Evolutionary conservation across 495 filamentous ascomycete species (phyloP), one percentile per base, ranked within the genome.

Genomic region (Lophiotrema nucula): DNA sequence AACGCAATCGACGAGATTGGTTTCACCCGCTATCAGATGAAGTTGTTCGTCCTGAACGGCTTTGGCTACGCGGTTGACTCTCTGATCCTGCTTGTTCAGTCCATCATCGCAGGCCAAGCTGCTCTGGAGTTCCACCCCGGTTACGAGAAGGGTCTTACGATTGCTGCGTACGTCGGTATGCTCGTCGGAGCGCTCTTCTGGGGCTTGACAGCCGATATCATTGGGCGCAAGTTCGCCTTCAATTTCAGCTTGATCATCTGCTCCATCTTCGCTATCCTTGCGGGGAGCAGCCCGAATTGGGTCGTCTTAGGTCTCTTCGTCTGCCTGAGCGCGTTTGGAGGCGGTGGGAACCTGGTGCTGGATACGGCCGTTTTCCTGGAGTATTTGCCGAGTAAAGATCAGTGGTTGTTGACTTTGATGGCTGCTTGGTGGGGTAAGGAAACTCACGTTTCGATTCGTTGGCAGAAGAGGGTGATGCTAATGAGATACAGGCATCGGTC

Each of bases 1-100:
- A 80, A 88, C 67, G 84, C 85, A 2, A 88, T 89, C 56, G 84
- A 89, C 66, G 82, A 88, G 60, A 88, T 89, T 62, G 85, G 86
- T 8, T 86, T 84, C 70, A 88, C 85, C 0, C 62, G 68, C 24
- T 85, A 86, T 62, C 86, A 89, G 43, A 81, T 77, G 75, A 86
- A 87, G 70, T 74, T 89, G 3, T 89, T 89, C 64, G 68, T 75
- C 46, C 68, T 82, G 21, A 81, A 87, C 56, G 86, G 85, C 24
- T 88, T 88, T 68, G 84, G 84, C 51, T 86, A 86, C 62, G 83
- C 83, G 3, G 85, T 88, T 51, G 86, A 89, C 62, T 87, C 83
- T 0, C 67, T 87, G 27, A 79, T 87, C 26, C 78, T 88, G 2
- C 76, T 89, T 16, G 72, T 88, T 16, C 85, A 88, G 67, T 81